phyloP scores from a whole-genome alignment of 2,329 filamentous ascomycete genomes.

The Decorospora gaudefroyi region DNA sequence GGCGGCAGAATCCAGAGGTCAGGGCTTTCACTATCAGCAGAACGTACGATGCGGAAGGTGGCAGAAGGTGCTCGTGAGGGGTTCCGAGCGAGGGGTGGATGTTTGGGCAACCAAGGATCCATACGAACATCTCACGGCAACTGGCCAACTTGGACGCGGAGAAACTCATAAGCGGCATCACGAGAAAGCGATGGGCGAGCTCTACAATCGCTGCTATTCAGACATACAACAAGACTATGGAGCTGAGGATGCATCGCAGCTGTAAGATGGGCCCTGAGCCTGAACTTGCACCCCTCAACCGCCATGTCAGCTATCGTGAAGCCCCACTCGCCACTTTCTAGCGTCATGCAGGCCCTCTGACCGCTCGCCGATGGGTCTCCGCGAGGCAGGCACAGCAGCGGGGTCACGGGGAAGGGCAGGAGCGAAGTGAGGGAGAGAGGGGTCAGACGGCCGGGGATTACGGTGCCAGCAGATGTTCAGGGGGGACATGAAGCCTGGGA shows the following conservation, averaged over 20 bases:
- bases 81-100: constrained; percentile 1
- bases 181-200: constrained; percentile 26
- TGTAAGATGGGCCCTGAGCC: constrained; percentile 18
- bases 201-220: constrained; percentile 22
- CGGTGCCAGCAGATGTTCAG: not conserved
- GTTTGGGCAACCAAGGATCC: constrained; percentile 3
- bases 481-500: not conserved
- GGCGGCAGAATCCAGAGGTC: constrained; percentile 13
- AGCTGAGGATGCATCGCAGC: constrained; percentile 23
- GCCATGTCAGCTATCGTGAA: constrained; percentile 11
- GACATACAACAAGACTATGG: not conserved
- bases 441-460: not conserved
- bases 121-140: constrained; percentile 6
- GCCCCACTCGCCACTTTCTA: constrained; percentile 14
- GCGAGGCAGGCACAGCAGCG: constrained; percentile 1
- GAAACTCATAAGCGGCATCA: constrained; percentile 8
- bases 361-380: constrained; percentile 12
- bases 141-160: constrained; percentile 6
- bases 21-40: constrained; percentile 19
- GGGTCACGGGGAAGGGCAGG: not conserved
- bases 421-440: not conserved
- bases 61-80: constrained; percentile 4
- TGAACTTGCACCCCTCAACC: constrained; percentile 23
- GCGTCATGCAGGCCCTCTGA: constrained; percentile 10
- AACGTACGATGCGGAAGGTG: not conserved